A percentile compares a stretch with the other conserved stretches of the same genome.
Conservation (phyloP, 2,329 filamentous ascomycete genomes). For the Helminthosporium solani region DNA sequence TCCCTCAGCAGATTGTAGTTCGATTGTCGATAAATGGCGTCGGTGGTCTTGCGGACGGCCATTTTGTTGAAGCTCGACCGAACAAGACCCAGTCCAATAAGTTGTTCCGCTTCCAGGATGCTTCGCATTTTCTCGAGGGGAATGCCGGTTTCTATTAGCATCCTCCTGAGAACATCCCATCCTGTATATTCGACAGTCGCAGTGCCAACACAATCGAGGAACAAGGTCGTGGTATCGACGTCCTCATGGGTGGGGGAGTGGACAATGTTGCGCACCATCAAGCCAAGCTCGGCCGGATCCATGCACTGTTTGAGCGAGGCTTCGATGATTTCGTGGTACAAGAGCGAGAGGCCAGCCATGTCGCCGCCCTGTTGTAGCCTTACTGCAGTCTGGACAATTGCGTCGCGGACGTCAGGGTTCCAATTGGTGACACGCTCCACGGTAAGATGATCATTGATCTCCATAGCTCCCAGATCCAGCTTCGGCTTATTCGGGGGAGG, state of each 20-base stretch:
- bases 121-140: conserved; percentile 72
- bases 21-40: conserved; percentile 89
- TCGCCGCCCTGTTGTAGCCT: conserved; percentile 69
- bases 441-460: conserved; percentile 75
- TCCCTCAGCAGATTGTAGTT: conserved; percentile 96
- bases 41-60: conserved; percentile 86
- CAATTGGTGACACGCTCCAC: conserved; percentile 68
- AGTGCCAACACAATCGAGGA: conserved; percentile 73
- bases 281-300: conserved; percentile 67
- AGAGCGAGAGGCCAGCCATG: conserved; percentile 63
- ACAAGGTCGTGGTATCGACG: conserved; percentile 58
- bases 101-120: conserved; percentile 74
- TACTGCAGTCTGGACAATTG: conserved; percentile 65
- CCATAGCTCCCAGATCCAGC: conserved; percentile 41
- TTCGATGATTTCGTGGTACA: conserved; percentile 84
- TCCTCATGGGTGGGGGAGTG: conserved; percentile 51
- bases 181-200: not conserved
- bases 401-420: conserved; percentile 65
- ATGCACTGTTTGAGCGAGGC: conserved; percentile 71
- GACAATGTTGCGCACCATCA: conserved; percentile 72
- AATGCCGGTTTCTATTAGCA: conserved; percentile 72
- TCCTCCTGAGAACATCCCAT: conserved; percentile 53
- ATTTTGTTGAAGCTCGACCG: conserved; percentile 81
- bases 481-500: conserved; percentile 11
- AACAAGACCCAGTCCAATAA: conserved; percentile 77